These are phyloP conservation scores for Rhodotorula paludigena DNA, from an alignment of 768 basidiomycete species.

Conservation along the genomic window DNA sequence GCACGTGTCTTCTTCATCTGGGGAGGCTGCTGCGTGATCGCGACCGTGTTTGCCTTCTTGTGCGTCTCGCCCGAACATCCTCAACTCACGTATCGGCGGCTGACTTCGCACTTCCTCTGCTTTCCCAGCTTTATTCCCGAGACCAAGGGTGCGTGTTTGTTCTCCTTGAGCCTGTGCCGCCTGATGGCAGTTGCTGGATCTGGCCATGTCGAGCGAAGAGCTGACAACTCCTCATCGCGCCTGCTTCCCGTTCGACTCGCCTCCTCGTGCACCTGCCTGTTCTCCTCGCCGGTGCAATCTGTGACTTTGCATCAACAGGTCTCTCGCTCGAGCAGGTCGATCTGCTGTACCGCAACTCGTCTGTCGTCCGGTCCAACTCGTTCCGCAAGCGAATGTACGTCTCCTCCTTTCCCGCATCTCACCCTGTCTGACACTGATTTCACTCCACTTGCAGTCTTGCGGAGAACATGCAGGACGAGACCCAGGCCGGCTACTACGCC, in stretches of 20 bases:
- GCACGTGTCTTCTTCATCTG: slow-evolving; percentile 63
- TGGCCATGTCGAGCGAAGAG: no score
- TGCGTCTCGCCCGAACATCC: slow-evolving; percentile 65
- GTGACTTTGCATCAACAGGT: no score
- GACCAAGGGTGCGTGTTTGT: no score
- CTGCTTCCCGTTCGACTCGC: no score
- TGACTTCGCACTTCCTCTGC: slow-evolving; percentile 58
- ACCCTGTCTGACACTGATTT: background rate
- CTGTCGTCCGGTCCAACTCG: slow-evolving; percentile 54
- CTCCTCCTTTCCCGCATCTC: background rate
- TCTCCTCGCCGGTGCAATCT: background rate
- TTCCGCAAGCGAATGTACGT: slow-evolving; percentile 36
- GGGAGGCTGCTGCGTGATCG: slow-evolving; percentile 60
- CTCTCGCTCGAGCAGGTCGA: slow-evolving; percentile 49
- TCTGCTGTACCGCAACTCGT: slow-evolving; percentile 65
- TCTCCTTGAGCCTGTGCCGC: slow-evolving; percentile 73
- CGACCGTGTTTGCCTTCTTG: slow-evolving; percentile 59
- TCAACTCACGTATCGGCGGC: background rate
- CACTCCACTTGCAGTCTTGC: slow-evolving; percentile 6
- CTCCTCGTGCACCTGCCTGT: background rate
- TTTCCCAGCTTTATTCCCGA: slow-evolving; percentile 12
- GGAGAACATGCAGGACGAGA: slow-evolving; percentile 35
- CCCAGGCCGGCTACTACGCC: slow-evolving; percentile 12
- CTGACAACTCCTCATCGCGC: no score
- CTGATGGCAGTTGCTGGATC: slow-evolving; percentile 57